These are phyloP conservation scores for Staphylotrichum longicolle DNA, from an alignment of 495 filamentous ascomycete genomes.

Conservation along the genomic window DNA sequence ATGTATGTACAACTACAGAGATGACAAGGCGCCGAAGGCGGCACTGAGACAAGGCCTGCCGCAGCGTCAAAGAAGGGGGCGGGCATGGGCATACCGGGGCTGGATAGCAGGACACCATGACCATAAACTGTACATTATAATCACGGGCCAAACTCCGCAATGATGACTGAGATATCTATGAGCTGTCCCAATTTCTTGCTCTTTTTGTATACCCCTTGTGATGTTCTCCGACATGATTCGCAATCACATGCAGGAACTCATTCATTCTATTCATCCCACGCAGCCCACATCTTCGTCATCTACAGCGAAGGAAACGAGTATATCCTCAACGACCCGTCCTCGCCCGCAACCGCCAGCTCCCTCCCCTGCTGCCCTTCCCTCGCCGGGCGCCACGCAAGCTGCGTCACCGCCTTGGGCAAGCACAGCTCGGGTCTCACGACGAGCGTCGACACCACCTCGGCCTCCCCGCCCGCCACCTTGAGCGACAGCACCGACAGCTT, in stretches of 20 bases:
- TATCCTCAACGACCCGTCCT: slow-evolving; percentile 77
- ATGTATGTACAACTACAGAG: slow-evolving; percentile 25
- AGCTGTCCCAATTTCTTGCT: no score
- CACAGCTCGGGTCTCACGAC: slow-evolving; percentile 45
- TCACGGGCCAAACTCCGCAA: slow-evolving; percentile 21
- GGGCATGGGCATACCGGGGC: background rate
- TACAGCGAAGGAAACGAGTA: slow-evolving; percentile 51
- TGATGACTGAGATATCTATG: slow-evolving; percentile 3
- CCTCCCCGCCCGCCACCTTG: slow-evolving; percentile 39
- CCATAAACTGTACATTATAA: slow-evolving; percentile 32
- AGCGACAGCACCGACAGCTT: slow-evolving; percentile 47
- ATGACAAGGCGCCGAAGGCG: background rate
- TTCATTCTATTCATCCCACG: background rate
- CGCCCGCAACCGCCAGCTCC: slow-evolving; percentile 75
- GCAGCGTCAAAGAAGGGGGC: background rate
- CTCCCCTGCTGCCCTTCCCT: slow-evolving; percentile 25
- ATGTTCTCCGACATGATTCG: no score
- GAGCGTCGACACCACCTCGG: slow-evolving; percentile 44
- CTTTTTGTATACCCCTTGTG: no score
- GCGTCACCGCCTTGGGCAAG: slow-evolving; percentile 72
- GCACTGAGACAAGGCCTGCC: background rate
- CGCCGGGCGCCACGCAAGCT: slow-evolving; percentile 73
- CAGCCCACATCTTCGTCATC: no score
- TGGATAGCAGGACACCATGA: slow-evolving; percentile 16
- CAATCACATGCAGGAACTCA: background rate